Evolutionary conservation across 1,284 basidiomycete species (phyloP), one percentile per base, ranked within the genome.

Genomic region (Sparassis latifolia): DNA sequence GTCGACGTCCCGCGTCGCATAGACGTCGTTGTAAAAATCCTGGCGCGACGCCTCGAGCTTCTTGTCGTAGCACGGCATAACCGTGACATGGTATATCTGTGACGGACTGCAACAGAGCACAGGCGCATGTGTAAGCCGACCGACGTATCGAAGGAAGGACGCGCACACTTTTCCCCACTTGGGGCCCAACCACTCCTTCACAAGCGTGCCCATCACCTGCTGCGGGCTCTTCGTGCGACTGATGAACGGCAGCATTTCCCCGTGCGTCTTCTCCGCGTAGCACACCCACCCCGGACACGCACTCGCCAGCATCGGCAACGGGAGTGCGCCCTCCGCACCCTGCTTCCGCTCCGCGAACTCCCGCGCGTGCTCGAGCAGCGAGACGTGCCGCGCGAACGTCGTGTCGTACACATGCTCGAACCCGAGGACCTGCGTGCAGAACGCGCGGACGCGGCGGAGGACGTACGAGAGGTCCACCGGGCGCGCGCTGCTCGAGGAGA

Each of bases 51-150:
- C 96, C 71, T 99, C 97, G 30, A 99, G 84, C 67, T 99, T 99
- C 73, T 99, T 99, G 77, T 99, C 97, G 69, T 98, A 99, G 70
- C 97, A 99, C 0, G 96, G 95, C 95, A 99, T 99, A 40, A 98
- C 92, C 0, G 92, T 82, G 54, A 98, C 91, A 62, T 99, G 97
- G 67, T 98, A 99, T 48, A 97, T 80, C 60, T 91, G 75, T 60
- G 88, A 75, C 1, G 91, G 87, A 33, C 88, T 93, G 33, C n/a
- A 2, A 20, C 20, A 20, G 20, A 20, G 20, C 20, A 20, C 32
- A 3, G 28, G 5, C 6, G 10, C 12, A 20, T 32, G 33, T 50
- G 50, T 66, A 30, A 65, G 55, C 44, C 54, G 41, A 49, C 28
- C 46, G 38, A 31, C 45, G 30, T 12, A 10, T 31, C 3, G 46